phyloP scores from a whole-genome alignment of 805 yeast genomes.

The Scheffersomyces coipomensis region DNA sequence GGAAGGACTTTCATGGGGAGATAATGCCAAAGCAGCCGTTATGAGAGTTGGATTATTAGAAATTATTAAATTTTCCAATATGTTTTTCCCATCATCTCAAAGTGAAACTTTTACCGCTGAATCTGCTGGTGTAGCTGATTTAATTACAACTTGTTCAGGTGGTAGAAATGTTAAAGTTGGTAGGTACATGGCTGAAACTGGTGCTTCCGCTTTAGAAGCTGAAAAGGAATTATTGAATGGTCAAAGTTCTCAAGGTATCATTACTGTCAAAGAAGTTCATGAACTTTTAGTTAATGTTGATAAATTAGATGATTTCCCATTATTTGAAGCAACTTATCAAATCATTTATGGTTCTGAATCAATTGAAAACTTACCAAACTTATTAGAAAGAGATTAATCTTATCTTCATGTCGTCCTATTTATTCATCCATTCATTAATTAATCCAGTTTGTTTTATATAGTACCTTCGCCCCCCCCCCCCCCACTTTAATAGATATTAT shows the following conservation, averaged over 20 bases:
- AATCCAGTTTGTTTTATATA: too few relatives aligned
- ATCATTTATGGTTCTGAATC: slow-evolving; percentile 40
- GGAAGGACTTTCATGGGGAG: slow-evolving; percentile 50
- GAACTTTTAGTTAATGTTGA: slow-evolving; percentile 38
- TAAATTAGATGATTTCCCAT: slow-evolving; percentile 37
- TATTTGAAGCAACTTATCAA: slow-evolving; percentile 46
- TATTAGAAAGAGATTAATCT: slow-evolving; percentile 26
- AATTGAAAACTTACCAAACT: slow-evolving; percentile 39
- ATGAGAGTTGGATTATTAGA: slow-evolving; percentile 47
- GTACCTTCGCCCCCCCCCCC: too few relatives aligned
- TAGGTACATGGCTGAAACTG: slow-evolving; percentile 44
- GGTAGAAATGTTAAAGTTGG: slow-evolving; percentile 49
- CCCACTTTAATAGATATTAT: too few relatives aligned
- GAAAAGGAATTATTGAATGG: slow-evolving; percentile 45
- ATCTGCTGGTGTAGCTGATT: slow-evolving; percentile 48
- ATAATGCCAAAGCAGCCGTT: slow-evolving; percentile 47
- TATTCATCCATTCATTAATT: too few relatives aligned
- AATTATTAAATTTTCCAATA: slow-evolving; percentile 47
- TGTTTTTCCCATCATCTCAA: slow-evolving; percentile 49
- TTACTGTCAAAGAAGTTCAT: slow-evolving; percentile 47
- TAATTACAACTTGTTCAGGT: slow-evolving; percentile 47
- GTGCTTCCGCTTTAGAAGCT: slow-evolving; percentile 40
- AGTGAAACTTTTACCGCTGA: slow-evolving; percentile 42
- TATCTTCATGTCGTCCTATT: too few relatives aligned
- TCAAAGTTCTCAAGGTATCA: slow-evolving; percentile 46